Percentiles rank a stretch among this genome's conserved stretches.
Conservation (phyloP, 2,329 filamentous ascomycete genomes). For the Leptographium wingfieldii region DNA sequence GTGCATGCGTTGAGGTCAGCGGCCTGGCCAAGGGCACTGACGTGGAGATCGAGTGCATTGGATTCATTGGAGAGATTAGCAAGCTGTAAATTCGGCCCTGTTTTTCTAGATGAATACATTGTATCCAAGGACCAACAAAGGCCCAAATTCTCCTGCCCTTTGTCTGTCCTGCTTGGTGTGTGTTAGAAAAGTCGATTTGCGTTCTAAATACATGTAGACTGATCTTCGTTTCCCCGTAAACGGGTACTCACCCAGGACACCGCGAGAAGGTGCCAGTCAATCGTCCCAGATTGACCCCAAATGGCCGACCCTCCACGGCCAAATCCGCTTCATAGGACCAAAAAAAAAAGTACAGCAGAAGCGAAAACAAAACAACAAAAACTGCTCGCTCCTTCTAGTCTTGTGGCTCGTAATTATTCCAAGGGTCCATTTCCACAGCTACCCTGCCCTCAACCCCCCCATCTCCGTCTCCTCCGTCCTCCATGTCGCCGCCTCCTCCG, state of each 20-base stretch:
- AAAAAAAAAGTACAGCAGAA: neutral
- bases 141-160: too few species aligned
- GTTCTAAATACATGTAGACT: neutral
- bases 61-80: neutral
- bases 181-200: too few species aligned
- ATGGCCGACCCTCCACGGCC: neutral
- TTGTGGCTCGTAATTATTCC: too few species aligned
- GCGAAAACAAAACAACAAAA: neutral
- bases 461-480: too few species aligned
- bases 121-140: too few species aligned
- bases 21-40: conserved; percentile 1
- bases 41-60: conserved; percentile 3
- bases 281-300: neutral
- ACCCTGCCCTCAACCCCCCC: too few species aligned
- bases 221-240: neutral
- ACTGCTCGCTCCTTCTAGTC: neutral
- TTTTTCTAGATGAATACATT: too few species aligned
- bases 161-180: too few species aligned
- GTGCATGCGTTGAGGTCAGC: conserved; percentile 3
- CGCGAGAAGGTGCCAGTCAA: neutral
- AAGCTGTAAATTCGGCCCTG: neutral
- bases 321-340: neutral
- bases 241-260: neutral
- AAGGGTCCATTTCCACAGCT: too few species aligned
- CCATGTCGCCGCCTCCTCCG: too few species aligned